Base-by-base conservation (phyloP, 768 basidiomycete species). In the Hericium coralloides region DNA sequence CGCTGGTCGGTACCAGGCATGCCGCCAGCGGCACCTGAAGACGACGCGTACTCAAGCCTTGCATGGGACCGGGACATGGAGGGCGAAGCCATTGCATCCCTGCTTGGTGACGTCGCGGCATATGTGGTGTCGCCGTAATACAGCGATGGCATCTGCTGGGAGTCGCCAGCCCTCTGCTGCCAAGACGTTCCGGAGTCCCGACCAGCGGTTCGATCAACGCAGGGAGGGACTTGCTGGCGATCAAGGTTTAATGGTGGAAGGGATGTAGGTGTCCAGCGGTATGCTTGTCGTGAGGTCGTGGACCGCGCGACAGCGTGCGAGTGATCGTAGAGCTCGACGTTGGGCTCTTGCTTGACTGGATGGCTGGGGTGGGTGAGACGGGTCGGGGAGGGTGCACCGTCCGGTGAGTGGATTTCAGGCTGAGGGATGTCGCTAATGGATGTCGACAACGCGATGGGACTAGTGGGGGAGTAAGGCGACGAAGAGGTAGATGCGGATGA, bases 391-490 rank as follows among this genome's bases (percentile, higher is more conserved):
- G 43, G 43, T 45, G 22, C 43, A 7, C n/a, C 17, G 4, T n/a
- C n/a, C 12, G 43, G 23, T 25, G 49, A 50, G 49, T 50, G 49
- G 20, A 50, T 36, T 17, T 50, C 49, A 25, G 17, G 18, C 17
- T 36, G 20, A 3, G 26, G 18, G 17, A 25, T 20, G 18, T 25
- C 41, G 45, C 15, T 15, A n/a, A 18, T 49, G 31, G 55, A 31
- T 37, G 25, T 22, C 9, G 38, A 22, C 12, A 48, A 56, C 52
- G 60, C 59, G 37, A 55, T 51, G 45, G 61, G 49, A 38, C 55
- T 60, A 22, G 26, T 7, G 49, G 54, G 38, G 41, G 54, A 38
- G 47, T 60, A 56, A 45, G 56, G 45, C 17, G 60, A 22, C 43
- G 26, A 38, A 3, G 58, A 45, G 23, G 53, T 36, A 15, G 61